Conservation (phyloP, 2,329 filamentous ascomycete genomes). For the Fusarium oxysporum region DNA sequence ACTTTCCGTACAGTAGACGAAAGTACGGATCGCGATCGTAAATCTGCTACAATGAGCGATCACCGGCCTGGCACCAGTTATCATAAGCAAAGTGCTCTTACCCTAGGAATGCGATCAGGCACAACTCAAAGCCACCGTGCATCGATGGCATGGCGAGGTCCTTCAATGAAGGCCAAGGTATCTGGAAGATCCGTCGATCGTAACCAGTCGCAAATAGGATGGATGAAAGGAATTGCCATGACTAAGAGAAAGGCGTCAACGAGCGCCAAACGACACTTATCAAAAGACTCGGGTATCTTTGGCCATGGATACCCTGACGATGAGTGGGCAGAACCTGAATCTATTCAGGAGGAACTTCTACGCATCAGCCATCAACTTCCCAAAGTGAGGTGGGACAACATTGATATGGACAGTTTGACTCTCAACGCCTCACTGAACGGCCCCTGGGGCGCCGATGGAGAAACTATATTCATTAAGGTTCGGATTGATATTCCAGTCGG, state of each 20-base stretch:
- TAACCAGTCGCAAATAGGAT: constrained; percentile 70
- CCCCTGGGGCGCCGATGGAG: constrained; percentile 69
- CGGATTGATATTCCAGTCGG: constrained; percentile 68
- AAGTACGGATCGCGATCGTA: constrained; percentile 66
- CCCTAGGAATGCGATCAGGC: constrained; percentile 57
- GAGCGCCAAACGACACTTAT: constrained; percentile 58
- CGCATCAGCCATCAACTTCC: constrained; percentile 71
- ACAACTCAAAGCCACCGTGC: constrained; percentile 46
- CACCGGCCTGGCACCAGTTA: constrained; percentile 61
- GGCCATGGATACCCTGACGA: constrained; percentile 64
- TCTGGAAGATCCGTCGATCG: constrained; percentile 57
- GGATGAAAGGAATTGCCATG: constrained; percentile 77
- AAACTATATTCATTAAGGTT: constrained; percentile 71
- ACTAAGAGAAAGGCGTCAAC: constrained; percentile 63
- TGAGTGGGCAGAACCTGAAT: constrained; percentile 71
- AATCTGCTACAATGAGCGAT: constrained; percentile 71
- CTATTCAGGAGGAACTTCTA: constrained; percentile 73
- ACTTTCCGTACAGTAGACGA: constrained; percentile 82
- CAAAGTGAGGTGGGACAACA: constrained; percentile 73
- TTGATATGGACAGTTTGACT: constrained; percentile 71
- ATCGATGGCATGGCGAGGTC: constrained; percentile 62
- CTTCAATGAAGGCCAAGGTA: constrained; percentile 69
- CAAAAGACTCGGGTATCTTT: constrained; percentile 65
- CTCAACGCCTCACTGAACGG: constrained; percentile 72
- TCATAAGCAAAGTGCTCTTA: constrained; percentile 58